Evolutionary conservation across 805 yeast species (phyloP).

Genomic region (Schizosaccharomyces cryophilus): DNA sequence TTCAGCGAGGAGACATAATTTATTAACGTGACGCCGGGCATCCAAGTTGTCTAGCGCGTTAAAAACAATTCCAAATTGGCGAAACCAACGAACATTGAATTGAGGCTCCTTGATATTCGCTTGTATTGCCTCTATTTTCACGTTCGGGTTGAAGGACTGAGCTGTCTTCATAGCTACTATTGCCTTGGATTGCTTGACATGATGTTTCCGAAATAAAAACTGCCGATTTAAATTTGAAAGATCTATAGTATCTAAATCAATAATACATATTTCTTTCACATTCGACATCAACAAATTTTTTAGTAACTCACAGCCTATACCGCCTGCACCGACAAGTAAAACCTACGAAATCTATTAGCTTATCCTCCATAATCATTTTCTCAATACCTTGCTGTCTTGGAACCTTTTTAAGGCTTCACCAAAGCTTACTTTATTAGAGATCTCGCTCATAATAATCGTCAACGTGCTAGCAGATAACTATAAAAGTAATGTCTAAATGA

Average conservation of each 20-base stretch:
- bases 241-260: constrained; percentile 91
- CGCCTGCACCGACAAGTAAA: constrained; percentile 83
- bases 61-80: constrained; percentile 51
- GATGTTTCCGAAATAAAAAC: constrained; percentile 68
- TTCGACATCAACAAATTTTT: constrained; percentile 60
- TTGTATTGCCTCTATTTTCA: constrained; percentile 53
- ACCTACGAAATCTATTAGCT: constrained; percentile 17
- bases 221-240: constrained; percentile 80
- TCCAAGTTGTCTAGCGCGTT: constrained; percentile 80
- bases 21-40: constrained; percentile 76
- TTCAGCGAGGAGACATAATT: constrained; percentile 45
- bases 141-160: constrained; percentile 37
- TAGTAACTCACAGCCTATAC: constrained; percentile 79
- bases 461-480: no score
- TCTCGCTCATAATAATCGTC: background rate
- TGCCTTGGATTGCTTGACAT: constrained; percentile 72
- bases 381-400: background rate
- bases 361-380: background rate
- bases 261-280: constrained; percentile 61
- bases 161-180: constrained; percentile 45
- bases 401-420: background rate
- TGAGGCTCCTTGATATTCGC: constrained; percentile 66
- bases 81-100: constrained; percentile 58
- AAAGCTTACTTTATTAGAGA: background rate
- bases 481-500: no score